Evolutionary conservation across 108 stramenopile species (phyloP).

Genomic region (Conticribra guillardii): DNA sequence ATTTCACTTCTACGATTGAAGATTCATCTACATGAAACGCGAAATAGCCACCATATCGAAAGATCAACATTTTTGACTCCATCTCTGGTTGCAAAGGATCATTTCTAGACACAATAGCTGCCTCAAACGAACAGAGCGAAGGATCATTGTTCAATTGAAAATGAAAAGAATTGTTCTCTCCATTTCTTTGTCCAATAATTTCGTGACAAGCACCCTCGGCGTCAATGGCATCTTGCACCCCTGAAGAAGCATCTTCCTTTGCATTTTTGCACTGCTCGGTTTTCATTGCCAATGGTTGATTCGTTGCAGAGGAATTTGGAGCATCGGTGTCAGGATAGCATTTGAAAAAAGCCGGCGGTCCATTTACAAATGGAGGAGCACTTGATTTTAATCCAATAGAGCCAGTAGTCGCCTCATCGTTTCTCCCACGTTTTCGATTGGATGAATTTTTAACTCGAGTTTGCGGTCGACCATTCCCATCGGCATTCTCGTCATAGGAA

Average conservation of each 20-base stretch:
- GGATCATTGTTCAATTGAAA: slow-evolving; percentile 36
- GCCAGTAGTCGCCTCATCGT: neutral
- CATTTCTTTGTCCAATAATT: neutral
- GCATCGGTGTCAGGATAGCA: neutral
- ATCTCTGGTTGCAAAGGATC: neutral
- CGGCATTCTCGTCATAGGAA: no score
- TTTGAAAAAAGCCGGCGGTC: slow-evolving; percentile 4
- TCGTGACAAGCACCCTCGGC: no score
- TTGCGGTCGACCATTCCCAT: no score
- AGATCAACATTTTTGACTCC: slow-evolving; percentile 23
- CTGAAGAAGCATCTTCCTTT: no score
- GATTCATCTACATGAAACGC: slow-evolving; percentile 26
- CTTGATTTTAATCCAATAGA: no score
- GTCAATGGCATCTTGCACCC: neutral
- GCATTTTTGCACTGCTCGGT: neutral
- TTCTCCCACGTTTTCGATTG: slow-evolving; percentile 5
- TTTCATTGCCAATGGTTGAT: neutral
- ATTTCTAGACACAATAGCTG: slow-evolving; percentile 26
- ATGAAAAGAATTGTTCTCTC: neutral
- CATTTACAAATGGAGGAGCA: no score
- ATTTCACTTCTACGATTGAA: slow-evolving; percentile 16
- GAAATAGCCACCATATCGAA: slow-evolving; percentile 36
- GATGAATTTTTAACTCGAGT: neutral
- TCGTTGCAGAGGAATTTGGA: neutral
- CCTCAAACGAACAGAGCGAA: slow-evolving; percentile 39